Base-by-base conservation (phyloP, 1,284 basidiomycete species). In the Cutaneotrichosporon sp. region DNA sequence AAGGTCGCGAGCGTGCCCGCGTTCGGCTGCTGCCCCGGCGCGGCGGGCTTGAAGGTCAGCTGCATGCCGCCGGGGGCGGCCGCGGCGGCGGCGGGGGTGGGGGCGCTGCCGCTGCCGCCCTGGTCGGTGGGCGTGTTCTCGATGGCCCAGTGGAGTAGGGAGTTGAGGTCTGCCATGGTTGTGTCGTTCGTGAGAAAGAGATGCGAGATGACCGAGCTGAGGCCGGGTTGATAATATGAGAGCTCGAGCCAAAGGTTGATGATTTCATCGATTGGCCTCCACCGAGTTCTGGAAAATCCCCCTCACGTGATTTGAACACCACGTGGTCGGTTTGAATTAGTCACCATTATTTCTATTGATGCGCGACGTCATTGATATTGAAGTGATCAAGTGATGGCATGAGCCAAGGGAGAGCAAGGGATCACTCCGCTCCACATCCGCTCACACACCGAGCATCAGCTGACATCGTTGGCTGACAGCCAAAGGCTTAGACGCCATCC, bases 11-110 rank as follows among this genome's bases (percentile, higher is more conserved):
- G 49, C 11, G 59, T 63, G 43, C 59, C 62, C 29, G 60, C 53
- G 1, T 67, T 66, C 36, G 71, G 50, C 18, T 31, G 27, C 46
- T 59, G 42, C 9, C 62, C 63, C 2, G 61, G 53, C 1, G 25
- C 49, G 6, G 70, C 64, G 27, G 75, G 75, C 62, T 70, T 69
- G 68, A 71, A 76, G n/a, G 66, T 67, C 13, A 78, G 64, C 20
- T 68, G 66, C 45, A 77, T 66, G 46, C 64, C 60, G 46, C 64
- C 60, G 25, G 56, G 50, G 13, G 45, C 29, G 46, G 14, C 18
- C 27, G 47, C 25, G 24, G 24, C 27, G 14, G 47, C 47, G 18
- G 47, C 25, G 18, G 20, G 16, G 51, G 22, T 20, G 33, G 10
- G 22, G 31, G 20, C 16, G 13, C 43, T 24, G 36, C 25, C 16